These are phyloP conservation scores for Amanita pallidorosea DNA, from an alignment of 768 basidiomycete genomes.

Conservation along the genomic window DNA sequence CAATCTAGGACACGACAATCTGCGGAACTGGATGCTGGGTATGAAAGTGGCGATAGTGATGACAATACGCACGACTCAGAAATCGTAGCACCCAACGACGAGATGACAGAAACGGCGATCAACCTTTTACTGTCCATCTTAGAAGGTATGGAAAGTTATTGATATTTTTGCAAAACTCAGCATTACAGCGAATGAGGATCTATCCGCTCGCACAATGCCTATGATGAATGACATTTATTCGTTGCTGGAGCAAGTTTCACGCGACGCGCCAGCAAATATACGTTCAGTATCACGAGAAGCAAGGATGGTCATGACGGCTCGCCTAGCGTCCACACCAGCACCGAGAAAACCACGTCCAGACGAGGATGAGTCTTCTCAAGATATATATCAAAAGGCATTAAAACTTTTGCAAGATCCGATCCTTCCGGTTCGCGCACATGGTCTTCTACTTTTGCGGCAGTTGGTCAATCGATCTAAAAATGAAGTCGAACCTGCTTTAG, in stretches of 20 bases:
- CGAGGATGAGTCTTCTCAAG: constrained; percentile 38
- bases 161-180: background rate
- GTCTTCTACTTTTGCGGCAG: constrained; percentile 71
- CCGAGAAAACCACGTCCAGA: constrained; percentile 11
- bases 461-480: constrained; percentile 38
- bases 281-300: constrained; percentile 66
- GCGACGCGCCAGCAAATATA: constrained; percentile 33
- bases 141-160: constrained; percentile 48
- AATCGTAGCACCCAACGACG: constrained; percentile 35
- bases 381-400: constrained; percentile 78
- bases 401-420: constrained; percentile 85
- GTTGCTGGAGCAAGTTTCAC: constrained; percentile 47
- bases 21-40: constrained; percentile 21
- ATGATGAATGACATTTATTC: constrained; percentile 63
- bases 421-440: constrained; percentile 90
- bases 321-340: constrained; percentile 52
- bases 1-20: constrained; percentile 13
- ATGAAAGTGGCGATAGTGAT: constrained; percentile 50
- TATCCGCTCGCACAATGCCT: constrained; percentile 51
- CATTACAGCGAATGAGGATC: constrained; percentile 38
- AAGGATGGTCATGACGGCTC: constrained; percentile 73
- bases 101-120: constrained; percentile 68
- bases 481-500: constrained; percentile 44
- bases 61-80: constrained; percentile 33
- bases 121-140: constrained; percentile 76